These are phyloP conservation scores for Puya raimondii DNA, from an alignment of 176 grass and related monocot species.

Conservation along the genomic window DNA sequence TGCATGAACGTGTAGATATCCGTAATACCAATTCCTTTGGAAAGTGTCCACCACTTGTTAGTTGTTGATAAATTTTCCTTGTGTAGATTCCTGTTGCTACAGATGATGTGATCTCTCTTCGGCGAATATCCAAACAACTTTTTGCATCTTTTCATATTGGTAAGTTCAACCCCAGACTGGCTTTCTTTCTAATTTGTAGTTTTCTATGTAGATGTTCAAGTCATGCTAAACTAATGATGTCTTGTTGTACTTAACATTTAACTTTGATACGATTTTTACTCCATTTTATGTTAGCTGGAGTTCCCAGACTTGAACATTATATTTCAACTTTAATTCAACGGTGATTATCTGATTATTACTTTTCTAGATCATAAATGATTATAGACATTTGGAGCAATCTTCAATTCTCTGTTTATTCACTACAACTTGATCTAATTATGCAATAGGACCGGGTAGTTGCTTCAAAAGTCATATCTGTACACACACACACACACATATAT, in stretches of 20 bases:
- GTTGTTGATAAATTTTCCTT: slow-evolving; percentile 3
- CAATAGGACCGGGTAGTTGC: too few relatives aligned
- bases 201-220: background rate
- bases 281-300: background rate
- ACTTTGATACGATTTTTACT: background rate
- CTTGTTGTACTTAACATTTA: background rate
- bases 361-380: background rate
- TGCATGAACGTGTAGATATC: too few relatives aligned
- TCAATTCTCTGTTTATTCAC: background rate
- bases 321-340: too few relatives aligned
- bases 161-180: slow-evolving; percentile 28
- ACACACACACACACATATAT: too few relatives aligned
- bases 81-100: slow-evolving; percentile 76
- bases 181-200: background rate
- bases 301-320: too few relatives aligned
- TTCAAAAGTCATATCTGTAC: too few relatives aligned
- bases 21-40: background rate
- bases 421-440: background rate
- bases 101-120: slow-evolving; percentile 49
- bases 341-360: too few relatives aligned
- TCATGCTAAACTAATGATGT: background rate
- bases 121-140: slow-evolving; percentile 69
- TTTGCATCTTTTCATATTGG: slow-evolving; percentile 66
- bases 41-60: background rate
- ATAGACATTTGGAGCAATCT: background rate